Evolutionary conservation across 2,329 filamentous ascomycete species (phyloP), one percentile per base, ranked within the genome.

Genomic region (Hirsutella thompsonii): DNA sequence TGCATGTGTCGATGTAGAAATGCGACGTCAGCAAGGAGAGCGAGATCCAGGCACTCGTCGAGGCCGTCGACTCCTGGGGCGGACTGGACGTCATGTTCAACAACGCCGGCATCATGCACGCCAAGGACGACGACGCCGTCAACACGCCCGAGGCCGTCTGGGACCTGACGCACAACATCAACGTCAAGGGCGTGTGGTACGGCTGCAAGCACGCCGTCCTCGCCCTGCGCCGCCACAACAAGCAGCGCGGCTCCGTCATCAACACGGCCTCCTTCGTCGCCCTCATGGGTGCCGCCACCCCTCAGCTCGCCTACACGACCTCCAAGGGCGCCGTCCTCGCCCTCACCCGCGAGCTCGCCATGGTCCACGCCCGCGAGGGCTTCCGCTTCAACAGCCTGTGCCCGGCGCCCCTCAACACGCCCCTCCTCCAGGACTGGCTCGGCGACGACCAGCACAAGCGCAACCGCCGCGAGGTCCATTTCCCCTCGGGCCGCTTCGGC

Each of bases 131-230:
- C 55, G 81, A 87, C 60, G 87, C 89, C 38, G 68, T 93, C 58
- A 76, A 82, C 59, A 94, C 88, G 1, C 80, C 85, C 39, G 87
- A 94, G 67, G 79, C 77, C 53, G 89, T 95, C 68, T 95, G 89
- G 89, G 87, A 95, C 55, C 67, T 94, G 50, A 95, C 89, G 4
- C 87, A 94, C 46, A 80, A 78, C 59, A 93, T 94, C 70, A 95
- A 95, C 63, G 89, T 94, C 62, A 95, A 95, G 75, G 89, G 89
- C 35, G 89, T 95, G n/a, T 94, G 89, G 89, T 95, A 78, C 60
- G 89, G 89, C 45, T 82, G 79, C 74, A 95, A 94, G 72, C 86
- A 94, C 61, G 87, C 89, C 6, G 80, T 95, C 21, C 69, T 90
- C 39, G 76, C 84, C 36, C 72, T 95, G 53, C 81, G 88, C 49